phyloP scores from a whole-genome alignment of 2,329 filamentous ascomycete species.

The Pseudocercospora fuligena region DNA sequence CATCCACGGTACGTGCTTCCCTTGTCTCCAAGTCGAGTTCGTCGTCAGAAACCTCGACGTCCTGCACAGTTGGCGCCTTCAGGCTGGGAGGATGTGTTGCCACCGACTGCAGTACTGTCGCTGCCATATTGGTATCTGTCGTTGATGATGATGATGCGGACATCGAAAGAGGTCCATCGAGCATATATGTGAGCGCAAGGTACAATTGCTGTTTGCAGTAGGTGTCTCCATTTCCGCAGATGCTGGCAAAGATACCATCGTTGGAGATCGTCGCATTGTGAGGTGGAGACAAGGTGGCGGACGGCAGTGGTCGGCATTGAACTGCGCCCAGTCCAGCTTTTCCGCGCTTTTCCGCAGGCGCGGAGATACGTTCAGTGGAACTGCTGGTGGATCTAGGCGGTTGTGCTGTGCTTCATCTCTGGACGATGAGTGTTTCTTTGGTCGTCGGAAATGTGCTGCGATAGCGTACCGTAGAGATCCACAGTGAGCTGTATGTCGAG shows the following conservation, averaged over 20 bases:
- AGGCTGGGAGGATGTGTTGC: background rate
- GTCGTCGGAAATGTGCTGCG: too few relatives aligned
- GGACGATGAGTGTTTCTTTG: background rate
- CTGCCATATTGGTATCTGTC: constrained; percentile 7
- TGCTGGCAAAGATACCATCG: background rate
- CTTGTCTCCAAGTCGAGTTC: constrained; percentile 20
- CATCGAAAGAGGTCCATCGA: background rate
- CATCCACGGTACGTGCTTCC: constrained; percentile 28
- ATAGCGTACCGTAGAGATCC: background rate
- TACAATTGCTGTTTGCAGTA: constrained; percentile 1
- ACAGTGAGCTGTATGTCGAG: background rate
- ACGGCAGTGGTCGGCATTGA: background rate
- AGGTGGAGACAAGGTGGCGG: background rate
- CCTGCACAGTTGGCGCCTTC: background rate
- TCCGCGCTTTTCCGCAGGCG: background rate
- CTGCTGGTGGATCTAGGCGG: background rate
- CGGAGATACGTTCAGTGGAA: background rate
- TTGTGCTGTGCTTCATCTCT: background rate
- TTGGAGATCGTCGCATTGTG: background rate
- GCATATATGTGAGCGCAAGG: constrained; percentile 6
- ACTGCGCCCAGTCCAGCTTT: background rate
- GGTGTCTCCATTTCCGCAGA: constrained; percentile 3
- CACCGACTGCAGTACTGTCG: background rate
- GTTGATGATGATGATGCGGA: constrained; percentile 4
- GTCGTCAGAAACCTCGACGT: constrained; percentile 7